Evolutionary conservation across 2,329 filamentous ascomycete genomes (phyloP), one percentile per base, ranked within the genome.

Genomic region (Xenosphaeropsis pyriputrescens): DNA sequence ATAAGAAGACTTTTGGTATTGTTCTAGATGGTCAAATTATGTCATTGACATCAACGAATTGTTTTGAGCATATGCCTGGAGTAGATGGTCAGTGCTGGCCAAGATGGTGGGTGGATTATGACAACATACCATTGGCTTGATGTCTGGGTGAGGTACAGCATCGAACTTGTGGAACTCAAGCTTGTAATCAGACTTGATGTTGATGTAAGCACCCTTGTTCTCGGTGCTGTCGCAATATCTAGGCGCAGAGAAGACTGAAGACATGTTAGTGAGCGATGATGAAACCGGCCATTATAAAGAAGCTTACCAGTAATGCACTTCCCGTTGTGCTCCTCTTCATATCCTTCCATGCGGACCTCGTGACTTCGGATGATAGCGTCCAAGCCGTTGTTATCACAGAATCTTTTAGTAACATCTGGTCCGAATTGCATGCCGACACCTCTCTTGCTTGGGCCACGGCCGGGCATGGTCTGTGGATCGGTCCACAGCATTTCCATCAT

Each of bases 401-500:
- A 98, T 36, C 77, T 73, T 65, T 93, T 93, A 16, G 91, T 98
- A 41, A 98, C 77, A 56, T 98, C 91, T 0, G 91, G 91, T 1
- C 91, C 91, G 51, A 98, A 98, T 57, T 96, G 88, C 62, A 96
- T 73, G 37, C 91, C 91, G 15, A 98, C 89, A 47, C 91, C 91
- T 56, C 91, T 76, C 69, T 98, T 98, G 67, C 86, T 94, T 33
- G 91, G 91, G 7, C 88, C 85, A 48, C 91, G 78, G 37, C 91
- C 91, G 18, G 82, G 78, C 49, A 77, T 70, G 1, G 82, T 71
- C 58, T 98, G 91, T 2, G 91, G 91, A 56, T 98, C 91, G 1
- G 91, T 96, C 91, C 91, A 98, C 34, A 98, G 72, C 91, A 98
- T 98, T 62, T 98, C 91, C 91, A 98, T 98, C 91, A 98, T 98